These are phyloP conservation scores for Neurospora sp. DNA, from an alignment of 495 filamentous ascomycete genomes.

Conservation along the genomic window DNA sequence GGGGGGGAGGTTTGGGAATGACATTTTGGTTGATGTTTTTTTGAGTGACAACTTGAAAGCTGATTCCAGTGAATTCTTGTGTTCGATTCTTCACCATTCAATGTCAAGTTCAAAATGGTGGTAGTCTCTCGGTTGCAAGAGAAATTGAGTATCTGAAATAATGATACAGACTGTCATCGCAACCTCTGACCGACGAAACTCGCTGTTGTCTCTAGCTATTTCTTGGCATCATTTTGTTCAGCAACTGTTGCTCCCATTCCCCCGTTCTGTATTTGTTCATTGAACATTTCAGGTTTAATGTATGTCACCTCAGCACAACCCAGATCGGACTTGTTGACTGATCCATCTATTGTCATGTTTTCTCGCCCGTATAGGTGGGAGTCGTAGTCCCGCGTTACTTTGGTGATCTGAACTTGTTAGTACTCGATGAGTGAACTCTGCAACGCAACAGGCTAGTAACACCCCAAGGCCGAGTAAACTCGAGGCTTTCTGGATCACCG, in stretches of 20 bases:
- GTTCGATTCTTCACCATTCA: too few species aligned
- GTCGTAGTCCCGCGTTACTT: not conserved
- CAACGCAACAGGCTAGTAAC: not conserved
- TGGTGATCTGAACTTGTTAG: not conserved
- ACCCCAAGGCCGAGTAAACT: not conserved
- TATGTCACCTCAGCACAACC: not conserved
- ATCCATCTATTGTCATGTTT: not conserved
- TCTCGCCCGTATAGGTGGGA: not conserved
- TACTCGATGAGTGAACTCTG: not conserved
- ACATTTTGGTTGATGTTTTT: not conserved
- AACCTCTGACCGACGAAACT: not conserved
- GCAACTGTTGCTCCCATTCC: not conserved
- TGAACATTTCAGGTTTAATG: not conserved
- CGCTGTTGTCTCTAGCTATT: not conserved
- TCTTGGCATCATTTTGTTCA: not conserved
- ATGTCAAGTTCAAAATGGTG: not conserved
- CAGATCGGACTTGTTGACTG: not conserved
- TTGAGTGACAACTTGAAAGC: not conserved
- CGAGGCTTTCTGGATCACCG: not conserved
- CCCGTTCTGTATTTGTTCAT: not conserved
- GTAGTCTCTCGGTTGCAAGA: not conserved
- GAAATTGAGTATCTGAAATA: not conserved
- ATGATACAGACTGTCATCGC: not conserved
- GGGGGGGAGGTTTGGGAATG: conserved; percentile 16
- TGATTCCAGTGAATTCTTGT: too few species aligned